These are phyloP conservation scores for Fusarium caatingaense DNA, from an alignment of 2,329 filamentous ascomycete species.

Conservation along the genomic window DNA sequence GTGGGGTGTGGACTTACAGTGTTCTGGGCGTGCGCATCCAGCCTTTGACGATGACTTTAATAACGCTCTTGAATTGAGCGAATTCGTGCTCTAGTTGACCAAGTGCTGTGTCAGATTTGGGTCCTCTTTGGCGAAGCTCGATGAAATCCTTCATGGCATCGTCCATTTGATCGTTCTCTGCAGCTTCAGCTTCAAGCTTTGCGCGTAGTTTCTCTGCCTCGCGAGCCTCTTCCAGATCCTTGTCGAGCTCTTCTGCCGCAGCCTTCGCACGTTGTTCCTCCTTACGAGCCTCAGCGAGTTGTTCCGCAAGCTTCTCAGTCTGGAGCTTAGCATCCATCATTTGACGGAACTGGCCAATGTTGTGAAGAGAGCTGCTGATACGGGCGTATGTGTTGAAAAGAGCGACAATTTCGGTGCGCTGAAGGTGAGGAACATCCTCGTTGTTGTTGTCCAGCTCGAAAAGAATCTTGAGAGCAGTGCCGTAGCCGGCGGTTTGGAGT, in stretches of 20 bases:
- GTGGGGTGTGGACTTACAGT: conserved; percentile 67
- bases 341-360: conserved; percentile 76
- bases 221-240: conserved; percentile 50
- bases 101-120: conserved; percentile 51
- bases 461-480: conserved; percentile 92
- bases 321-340: conserved; percentile 57
- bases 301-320: conserved; percentile 43
- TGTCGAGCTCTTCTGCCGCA: conserved; percentile 50
- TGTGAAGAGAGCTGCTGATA: conserved; percentile 82
- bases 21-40: conserved; percentile 77
- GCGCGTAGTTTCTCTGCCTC: conserved; percentile 43
- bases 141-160: conserved; percentile 53
- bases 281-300: conserved; percentile 53
- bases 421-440: conserved; percentile 75
- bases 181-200: conserved; percentile 48
- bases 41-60: conserved; percentile 73
- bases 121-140: conserved; percentile 48
- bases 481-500: conserved; percentile 93
- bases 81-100: conserved; percentile 75
- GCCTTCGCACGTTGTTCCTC: conserved; percentile 24
- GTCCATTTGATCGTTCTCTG: conserved; percentile 51
- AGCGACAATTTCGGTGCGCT: conserved; percentile 92
- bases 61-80: conserved; percentile 68
- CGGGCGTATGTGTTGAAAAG: conserved; percentile 94
- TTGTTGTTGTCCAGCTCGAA: conserved; percentile 87